phyloP scores from a whole-genome alignment of 192 early-diverging fungal genomes.

The Linnemannia schmuckeri region DNA sequence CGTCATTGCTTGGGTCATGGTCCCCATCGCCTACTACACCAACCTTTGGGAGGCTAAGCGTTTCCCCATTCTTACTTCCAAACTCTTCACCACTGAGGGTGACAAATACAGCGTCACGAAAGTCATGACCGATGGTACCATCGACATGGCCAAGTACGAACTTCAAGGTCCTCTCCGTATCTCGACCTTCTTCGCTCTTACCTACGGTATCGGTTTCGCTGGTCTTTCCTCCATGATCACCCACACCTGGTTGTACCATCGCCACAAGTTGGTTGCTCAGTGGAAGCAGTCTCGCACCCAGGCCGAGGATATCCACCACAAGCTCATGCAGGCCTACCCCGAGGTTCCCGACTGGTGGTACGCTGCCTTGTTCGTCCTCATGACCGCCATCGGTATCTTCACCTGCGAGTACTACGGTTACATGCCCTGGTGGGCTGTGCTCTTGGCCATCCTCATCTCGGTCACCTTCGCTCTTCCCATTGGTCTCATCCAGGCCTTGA shows the following conservation, averaged over 20 bases:
- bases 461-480: slow-evolving; percentile 61
- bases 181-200: slow-evolving; percentile 46
- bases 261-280: no score
- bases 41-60: slow-evolving; percentile 63
- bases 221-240: slow-evolving; percentile 65
- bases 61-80: slow-evolving; percentile 53
- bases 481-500: slow-evolving; percentile 66
- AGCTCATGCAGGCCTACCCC: no score
- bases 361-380: slow-evolving; percentile 40
- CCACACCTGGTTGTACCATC: no score
- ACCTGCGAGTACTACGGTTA: slow-evolving; percentile 26
- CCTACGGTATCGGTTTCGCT: slow-evolving; percentile 65
- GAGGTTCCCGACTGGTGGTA: no score
- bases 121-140: slow-evolving; percentile 40
- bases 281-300: no score
- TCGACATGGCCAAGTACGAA: slow-evolving; percentile 58
- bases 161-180: slow-evolving; percentile 52
- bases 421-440: slow-evolving; percentile 61
- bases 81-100: slow-evolving; percentile 53
- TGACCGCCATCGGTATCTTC: slow-evolving; percentile 43
- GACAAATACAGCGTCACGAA: slow-evolving; percentile 25
- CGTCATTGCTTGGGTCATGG: slow-evolving; percentile 74
- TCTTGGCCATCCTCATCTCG: slow-evolving; percentile 54
- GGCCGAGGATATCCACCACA: no score
- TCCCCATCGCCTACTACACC: slow-evolving; percentile 71